A percentile compares a stretch with the other conserved stretches of the same genome.
These are phyloP conservation scores for Medicago ruthenica DNA, from an alignment of 306 rosid species.

Conservation along the genomic window DNA sequence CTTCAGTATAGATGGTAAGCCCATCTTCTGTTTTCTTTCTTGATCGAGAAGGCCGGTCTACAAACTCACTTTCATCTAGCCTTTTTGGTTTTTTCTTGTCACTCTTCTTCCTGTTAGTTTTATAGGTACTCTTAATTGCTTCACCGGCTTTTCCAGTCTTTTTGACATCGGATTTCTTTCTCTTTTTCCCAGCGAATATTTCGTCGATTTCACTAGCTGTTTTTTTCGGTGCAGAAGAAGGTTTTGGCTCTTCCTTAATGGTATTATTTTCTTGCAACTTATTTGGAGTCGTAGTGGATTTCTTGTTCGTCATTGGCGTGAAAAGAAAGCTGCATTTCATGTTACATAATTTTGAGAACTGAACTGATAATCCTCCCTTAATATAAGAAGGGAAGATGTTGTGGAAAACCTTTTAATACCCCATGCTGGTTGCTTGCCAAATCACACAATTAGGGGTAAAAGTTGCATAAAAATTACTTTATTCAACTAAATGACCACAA, in stretches of 20 bases:
- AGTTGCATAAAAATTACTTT: too few relatives aligned
- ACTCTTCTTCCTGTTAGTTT: slow-evolving; percentile 53
- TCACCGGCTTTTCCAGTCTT: slow-evolving; percentile 37
- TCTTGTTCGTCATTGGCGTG: slow-evolving; percentile 46
- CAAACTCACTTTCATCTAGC: slow-evolving; percentile 44
- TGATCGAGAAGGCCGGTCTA: slow-evolving; percentile 46
- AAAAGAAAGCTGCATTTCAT: slow-evolving; percentile 46
- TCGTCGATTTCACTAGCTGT: slow-evolving; percentile 67
- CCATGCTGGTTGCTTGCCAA: too few relatives aligned
- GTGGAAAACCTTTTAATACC: too few relatives aligned
- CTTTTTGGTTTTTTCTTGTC: slow-evolving; percentile 40
- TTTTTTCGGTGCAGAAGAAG: slow-evolving; percentile 46
- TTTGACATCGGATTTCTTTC: slow-evolving; percentile 52
- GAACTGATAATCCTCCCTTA: background rate
- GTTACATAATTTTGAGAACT: slow-evolving; percentile 18
- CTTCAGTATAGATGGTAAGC: slow-evolving; percentile 65
- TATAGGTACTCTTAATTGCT: slow-evolving; percentile 37
- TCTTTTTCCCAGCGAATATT: slow-evolving; percentile 68
- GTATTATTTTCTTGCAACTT: slow-evolving; percentile 42
- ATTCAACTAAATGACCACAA: too few relatives aligned
- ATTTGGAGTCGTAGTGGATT: slow-evolving; percentile 23
- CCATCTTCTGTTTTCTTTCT: slow-evolving; percentile 70
- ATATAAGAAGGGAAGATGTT: too few relatives aligned
- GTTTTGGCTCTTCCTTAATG: slow-evolving; percentile 48
- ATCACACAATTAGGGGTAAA: too few relatives aligned